phyloP scores from a whole-genome alignment of 306 rosid genomes.

The Aeschynomene evenia region DNA sequence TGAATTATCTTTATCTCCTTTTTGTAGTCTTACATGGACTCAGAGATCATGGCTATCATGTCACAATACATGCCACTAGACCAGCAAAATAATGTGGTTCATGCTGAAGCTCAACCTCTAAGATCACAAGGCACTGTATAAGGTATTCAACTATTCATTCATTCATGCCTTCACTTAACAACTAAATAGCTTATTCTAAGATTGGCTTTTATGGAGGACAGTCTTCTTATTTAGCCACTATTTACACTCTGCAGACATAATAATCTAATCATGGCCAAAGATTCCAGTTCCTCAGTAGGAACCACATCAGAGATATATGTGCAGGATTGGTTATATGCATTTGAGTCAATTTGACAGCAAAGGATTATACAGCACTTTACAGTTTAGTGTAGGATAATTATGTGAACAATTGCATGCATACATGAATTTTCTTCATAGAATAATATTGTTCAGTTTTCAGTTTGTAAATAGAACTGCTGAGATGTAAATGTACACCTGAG shows the following conservation, averaged over 20 bases:
- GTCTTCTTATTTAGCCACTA: constrained; percentile 9
- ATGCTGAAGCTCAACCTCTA: constrained; percentile 57
- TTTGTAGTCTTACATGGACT: constrained; percentile 89
- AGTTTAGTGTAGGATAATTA: constrained; percentile 19
- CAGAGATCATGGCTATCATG: constrained; percentile 97
- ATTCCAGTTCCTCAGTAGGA: neutral
- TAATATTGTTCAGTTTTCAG: neutral
- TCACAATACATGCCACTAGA: constrained; percentile 97
- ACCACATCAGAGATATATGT: constrained; percentile 3
- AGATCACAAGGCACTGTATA: constrained; percentile 51
- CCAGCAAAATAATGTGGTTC: constrained; percentile 59
- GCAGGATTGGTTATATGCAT: constrained; percentile 7
- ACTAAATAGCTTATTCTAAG: constrained; percentile 1
- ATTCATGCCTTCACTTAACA: constrained; percentile 15
- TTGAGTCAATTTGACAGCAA: constrained; percentile 23
- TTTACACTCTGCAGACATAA: constrained; percentile 28
- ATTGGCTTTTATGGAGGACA: constrained; percentile 1
- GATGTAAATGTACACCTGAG: constrained; percentile 23
- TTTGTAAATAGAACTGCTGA: constrained; percentile 34
- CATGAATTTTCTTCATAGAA: constrained; percentile 20
- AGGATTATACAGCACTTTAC: constrained; percentile 8
- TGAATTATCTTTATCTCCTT: neutral
- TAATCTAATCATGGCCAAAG: neutral
- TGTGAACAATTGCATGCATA: constrained; percentile 6
- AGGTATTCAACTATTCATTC: constrained; percentile 39